These are phyloP conservation scores for Kodamaea nitidulidarum DNA, from an alignment of 805 yeast species.

Conservation along the genomic window DNA sequence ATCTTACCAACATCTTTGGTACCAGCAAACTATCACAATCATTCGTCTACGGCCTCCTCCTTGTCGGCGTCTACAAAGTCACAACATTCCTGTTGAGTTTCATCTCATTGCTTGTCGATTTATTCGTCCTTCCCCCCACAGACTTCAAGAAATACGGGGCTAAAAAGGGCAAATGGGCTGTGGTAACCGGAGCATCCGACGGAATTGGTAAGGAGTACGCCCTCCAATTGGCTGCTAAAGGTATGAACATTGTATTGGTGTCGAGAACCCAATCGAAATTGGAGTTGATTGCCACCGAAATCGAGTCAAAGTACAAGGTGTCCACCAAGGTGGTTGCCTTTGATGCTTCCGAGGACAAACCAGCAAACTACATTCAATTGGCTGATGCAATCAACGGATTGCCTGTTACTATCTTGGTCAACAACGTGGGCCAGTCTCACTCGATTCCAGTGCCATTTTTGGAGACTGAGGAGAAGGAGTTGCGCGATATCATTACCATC, in stretches of 20 bases:
- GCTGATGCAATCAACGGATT: conserved; percentile 43
- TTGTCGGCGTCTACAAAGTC: conserved; percentile 61
- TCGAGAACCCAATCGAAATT: conserved; percentile 82
- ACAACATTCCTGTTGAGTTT: conserved; percentile 49
- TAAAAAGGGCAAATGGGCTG: conserved; percentile 74
- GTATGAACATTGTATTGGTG: conserved; percentile 77
- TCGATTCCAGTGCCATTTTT: conserved; percentile 90
- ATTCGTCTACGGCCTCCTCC: conserved; percentile 33
- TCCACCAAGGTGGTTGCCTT: conserved; percentile 66
- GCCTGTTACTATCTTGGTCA: conserved; percentile 72
- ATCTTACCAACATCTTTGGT: conserved; percentile 12
- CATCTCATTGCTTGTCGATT: conserved; percentile 52
- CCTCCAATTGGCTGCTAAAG: conserved; percentile 75
- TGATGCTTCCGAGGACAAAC: conserved; percentile 67
- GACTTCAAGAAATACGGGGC: conserved; percentile 73
- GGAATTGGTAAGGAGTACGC: conserved; percentile 96
- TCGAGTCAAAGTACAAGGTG: conserved; percentile 55
- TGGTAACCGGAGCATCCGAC: conserved; percentile 95
- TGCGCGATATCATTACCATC: conserved; percentile 76
- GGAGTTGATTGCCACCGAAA: conserved; percentile 58
- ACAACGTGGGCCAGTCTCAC: conserved; percentile 94
- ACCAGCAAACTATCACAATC: conserved; percentile 14
- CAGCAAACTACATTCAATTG: conserved; percentile 53
- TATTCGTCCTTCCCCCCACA: conserved; percentile 61
- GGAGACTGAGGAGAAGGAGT: conserved; percentile 72